phyloP scores from a whole-genome alignment of 2,329 filamentous ascomycete genomes.

The Diaporthe australafricana region DNA sequence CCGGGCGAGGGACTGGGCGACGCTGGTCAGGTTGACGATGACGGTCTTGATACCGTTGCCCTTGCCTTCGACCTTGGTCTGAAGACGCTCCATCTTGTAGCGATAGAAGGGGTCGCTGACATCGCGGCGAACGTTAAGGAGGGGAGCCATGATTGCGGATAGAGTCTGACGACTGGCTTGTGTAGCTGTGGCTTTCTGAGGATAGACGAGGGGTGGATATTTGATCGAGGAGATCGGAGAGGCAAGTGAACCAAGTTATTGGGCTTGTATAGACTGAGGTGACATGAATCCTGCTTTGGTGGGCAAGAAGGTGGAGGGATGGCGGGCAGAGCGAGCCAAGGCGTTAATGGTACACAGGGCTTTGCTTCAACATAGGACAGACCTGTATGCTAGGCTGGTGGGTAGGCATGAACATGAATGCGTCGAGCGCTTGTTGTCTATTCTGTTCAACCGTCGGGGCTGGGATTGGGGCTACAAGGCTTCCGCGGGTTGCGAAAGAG shows the following conservation, averaged over 20 bases:
- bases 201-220: constrained; percentile 27
- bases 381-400: constrained; percentile 62
- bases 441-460: constrained; percentile 87
- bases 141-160: constrained; percentile 82
- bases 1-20: constrained; percentile 90
- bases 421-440: constrained; percentile 49
- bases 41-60: constrained; percentile 99
- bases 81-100: constrained; percentile 99
- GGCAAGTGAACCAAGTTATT: constrained; percentile 38
- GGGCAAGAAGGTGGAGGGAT: constrained; percentile 43
- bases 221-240: constrained; percentile 42
- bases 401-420: constrained; percentile 74
- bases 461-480: constrained; percentile 89
- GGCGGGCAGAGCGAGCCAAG: constrained; percentile 55
- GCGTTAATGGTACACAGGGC: constrained; percentile 67
- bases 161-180: constrained; percentile 40
- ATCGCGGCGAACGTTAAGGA: constrained; percentile 98
- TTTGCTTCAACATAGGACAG: constrained; percentile 68
- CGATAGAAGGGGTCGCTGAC: constrained; percentile 99
- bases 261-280: constrained; percentile 45
- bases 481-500: constrained; percentile 96
- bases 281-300: constrained; percentile 52
- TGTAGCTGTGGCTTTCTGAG: constrained; percentile 24
- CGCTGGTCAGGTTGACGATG: constrained; percentile 94
- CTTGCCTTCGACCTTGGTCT: constrained; percentile 99